These are phyloP conservation scores for Orbilia ellipsospora DNA, from an alignment of 2,329 filamentous ascomycete species.

Conservation along the genomic window DNA sequence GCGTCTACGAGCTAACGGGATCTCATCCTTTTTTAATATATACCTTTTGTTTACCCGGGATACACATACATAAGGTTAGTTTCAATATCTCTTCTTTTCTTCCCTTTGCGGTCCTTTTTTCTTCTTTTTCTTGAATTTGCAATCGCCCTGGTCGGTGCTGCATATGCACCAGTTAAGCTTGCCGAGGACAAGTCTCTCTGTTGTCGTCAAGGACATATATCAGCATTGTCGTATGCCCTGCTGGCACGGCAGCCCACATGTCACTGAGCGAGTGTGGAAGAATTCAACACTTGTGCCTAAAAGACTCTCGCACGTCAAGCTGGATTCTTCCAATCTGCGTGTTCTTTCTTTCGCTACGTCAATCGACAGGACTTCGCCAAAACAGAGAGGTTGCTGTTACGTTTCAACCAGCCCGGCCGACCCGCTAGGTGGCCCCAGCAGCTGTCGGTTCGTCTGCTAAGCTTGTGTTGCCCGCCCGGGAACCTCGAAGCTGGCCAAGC, in stretches of 20 bases:
- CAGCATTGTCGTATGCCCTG: neutral
- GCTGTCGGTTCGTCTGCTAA: too few species aligned
- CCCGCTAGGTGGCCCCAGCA: too few species aligned
- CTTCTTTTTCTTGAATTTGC: constrained; percentile 8
- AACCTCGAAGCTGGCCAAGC: too few species aligned
- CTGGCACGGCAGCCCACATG: constrained; percentile 14
- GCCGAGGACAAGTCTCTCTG: constrained; percentile 32
- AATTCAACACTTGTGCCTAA: neutral
- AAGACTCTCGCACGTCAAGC: neutral
- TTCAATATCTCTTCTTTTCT: too few species aligned
- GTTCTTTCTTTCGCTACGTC: neutral
- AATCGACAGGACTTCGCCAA: neutral
- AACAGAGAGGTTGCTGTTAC: constrained; percentile 11
- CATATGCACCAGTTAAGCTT: constrained; percentile 41
- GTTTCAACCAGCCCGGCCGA: constrained; percentile 11
- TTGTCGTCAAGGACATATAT: neutral
- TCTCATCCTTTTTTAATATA: too few species aligned
- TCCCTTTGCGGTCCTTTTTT: neutral
- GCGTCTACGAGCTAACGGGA: constrained; percentile 22
- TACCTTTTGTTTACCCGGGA: constrained; percentile 26
- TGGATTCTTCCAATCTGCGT: neutral
- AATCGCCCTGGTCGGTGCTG: constrained; percentile 19
- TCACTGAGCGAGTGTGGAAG: too few species aligned
- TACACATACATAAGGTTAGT: too few species aligned
- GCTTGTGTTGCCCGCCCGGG: too few species aligned